A percentile compares a stretch with the other conserved stretches of the same genome.
These are phyloP conservation scores for Bolboschoenoplectus hybrid DNA, from an alignment of 202 grass and related monocot species.

Conservation along the genomic window DNA sequence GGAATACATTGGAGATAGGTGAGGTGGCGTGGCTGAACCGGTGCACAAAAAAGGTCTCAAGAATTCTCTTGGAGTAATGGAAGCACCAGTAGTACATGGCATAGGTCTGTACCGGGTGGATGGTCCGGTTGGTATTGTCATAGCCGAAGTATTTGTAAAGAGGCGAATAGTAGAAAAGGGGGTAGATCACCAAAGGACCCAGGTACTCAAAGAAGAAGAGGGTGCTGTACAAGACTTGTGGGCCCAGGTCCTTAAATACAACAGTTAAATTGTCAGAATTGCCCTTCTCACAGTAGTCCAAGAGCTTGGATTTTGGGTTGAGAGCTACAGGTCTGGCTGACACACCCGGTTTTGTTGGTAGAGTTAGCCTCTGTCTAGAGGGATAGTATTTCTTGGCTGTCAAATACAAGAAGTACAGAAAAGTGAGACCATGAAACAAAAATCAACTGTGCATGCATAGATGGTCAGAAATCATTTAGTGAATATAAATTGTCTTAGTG, in stretches of 20 bases:
- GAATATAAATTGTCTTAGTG: neutral
- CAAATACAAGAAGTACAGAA: constrained; percentile 19
- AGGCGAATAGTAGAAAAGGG: constrained; percentile 84
- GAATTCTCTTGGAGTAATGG: constrained; percentile 92
- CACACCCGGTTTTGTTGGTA: constrained; percentile 58
- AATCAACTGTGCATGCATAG: neutral
- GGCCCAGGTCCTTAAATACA: constrained; percentile 85
- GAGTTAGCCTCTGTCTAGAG: constrained; percentile 78
- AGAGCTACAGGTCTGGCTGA: constrained; percentile 68
- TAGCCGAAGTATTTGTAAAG: constrained; percentile 95
- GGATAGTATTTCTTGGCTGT: constrained; percentile 95
- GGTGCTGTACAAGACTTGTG: constrained; percentile 75
- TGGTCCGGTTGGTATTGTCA: constrained; percentile 47
- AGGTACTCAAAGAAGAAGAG: constrained; percentile 97
- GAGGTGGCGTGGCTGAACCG: constrained; percentile 96
- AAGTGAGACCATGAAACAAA: neutral
- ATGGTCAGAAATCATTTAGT: neutral
- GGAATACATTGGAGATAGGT: constrained; percentile 81
- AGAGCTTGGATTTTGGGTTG: constrained; percentile 59
- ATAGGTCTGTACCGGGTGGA: constrained; percentile 85
- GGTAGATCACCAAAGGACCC: constrained; percentile 83
- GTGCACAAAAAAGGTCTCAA: constrained; percentile 94
- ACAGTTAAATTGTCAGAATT: constrained; percentile 59
- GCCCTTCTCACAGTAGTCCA: constrained; percentile 79
- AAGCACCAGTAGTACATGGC: constrained; percentile 93